phyloP scores from a whole-genome alignment of 2,329 filamentous ascomycete species.

The Phialophora verrucosa region DNA sequence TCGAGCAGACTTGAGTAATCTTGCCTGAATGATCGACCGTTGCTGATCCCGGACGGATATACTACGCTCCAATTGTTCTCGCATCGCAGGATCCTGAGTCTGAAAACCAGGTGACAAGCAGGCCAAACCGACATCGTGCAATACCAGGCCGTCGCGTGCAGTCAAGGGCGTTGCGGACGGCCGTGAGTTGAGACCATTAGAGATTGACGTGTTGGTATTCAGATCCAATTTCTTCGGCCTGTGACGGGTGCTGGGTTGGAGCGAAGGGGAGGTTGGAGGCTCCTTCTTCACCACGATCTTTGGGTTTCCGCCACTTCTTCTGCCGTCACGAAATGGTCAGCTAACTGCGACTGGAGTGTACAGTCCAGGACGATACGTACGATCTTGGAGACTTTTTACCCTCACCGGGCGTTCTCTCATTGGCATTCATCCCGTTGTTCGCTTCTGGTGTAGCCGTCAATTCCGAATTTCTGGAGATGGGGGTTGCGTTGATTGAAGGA shows the following conservation, averaged over 20 bases:
- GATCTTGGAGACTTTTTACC: slow-evolving; percentile 61
- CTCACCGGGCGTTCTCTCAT: slow-evolving; percentile 46
- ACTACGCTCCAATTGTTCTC: slow-evolving; percentile 92
- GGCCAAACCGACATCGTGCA: slow-evolving; percentile 91
- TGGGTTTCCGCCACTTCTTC: slow-evolving; percentile 61
- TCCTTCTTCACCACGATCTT: slow-evolving; percentile 98
- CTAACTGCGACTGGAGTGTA: neutral
- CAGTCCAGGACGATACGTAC: slow-evolving; percentile 46
- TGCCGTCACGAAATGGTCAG: slow-evolving; percentile 39
- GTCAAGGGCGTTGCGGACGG: slow-evolving; percentile 73
- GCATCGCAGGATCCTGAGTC: slow-evolving; percentile 95
- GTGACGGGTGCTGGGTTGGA: slow-evolving; percentile 71
- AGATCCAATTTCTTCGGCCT: slow-evolving; percentile 79
- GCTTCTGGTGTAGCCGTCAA: slow-evolving; percentile 22
- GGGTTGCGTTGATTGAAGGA: slow-evolving; percentile 44
- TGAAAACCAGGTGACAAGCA: slow-evolving; percentile 95
- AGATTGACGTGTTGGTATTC: slow-evolving; percentile 60
- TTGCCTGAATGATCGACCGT: slow-evolving; percentile 89
- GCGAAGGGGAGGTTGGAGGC: slow-evolving; percentile 78
- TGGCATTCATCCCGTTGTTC: slow-evolving; percentile 18
- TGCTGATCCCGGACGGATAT: slow-evolving; percentile 93
- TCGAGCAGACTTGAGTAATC: slow-evolving; percentile 85
- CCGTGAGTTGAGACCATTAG: slow-evolving; percentile 49
- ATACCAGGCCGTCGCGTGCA: slow-evolving; percentile 74
- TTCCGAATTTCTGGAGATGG: slow-evolving; percentile 32